Evolutionary conservation across 148 eudicot genomes (phyloP).

Genomic region (Rhododendron kiyosumense): DNA sequence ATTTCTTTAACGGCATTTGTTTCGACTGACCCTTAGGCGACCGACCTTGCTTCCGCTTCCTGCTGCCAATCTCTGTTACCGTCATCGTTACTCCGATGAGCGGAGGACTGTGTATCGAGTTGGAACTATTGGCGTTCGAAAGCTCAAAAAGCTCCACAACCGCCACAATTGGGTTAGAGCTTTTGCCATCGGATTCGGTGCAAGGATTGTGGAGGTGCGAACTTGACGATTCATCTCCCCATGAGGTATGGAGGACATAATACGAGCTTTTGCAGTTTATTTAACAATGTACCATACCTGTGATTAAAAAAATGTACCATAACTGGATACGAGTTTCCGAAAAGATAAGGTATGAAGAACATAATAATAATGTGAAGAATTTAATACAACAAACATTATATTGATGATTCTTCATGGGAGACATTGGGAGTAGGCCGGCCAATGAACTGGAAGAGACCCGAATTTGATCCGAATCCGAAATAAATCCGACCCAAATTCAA

Average conservation of each 20-base stretch:
- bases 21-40: conserved; percentile 42
- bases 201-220: not conserved
- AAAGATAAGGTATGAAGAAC: no score
- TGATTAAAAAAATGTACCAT: no score
- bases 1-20: conserved; percentile 16
- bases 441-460: no score
- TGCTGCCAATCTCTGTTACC: conserved; percentile 5
- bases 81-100: conserved; percentile 17
- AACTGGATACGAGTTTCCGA: no score
- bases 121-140: conserved; percentile 9
- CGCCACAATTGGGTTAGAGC: not conserved
- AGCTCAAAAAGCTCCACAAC: not conserved
- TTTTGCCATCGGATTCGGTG: not conserved
- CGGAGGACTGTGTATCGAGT: conserved; percentile 22
- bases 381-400: no score
- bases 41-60: conserved; percentile 56
- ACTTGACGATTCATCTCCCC: conserved; percentile 10
- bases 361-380: no score
- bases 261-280: no score
- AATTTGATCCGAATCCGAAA: no score
- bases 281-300: no score
- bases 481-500: no score
- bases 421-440: no score
- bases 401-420: no score
- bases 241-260: not conserved